Evolutionary conservation across 345 rosid species (phyloP), one percentile per base, ranked within the genome.

Genomic region (Eucalyptus sp.): DNA sequence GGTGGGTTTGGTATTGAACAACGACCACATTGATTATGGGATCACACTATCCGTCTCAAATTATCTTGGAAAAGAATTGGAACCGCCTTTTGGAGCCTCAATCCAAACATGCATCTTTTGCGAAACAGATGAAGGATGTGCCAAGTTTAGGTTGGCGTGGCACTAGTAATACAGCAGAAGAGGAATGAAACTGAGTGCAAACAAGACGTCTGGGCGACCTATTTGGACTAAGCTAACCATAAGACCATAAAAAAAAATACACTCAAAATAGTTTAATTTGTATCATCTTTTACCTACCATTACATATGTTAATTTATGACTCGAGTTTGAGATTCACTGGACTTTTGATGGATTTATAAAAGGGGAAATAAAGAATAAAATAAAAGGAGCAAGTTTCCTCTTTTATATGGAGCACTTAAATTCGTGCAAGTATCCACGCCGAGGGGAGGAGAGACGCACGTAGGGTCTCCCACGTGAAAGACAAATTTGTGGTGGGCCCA

Each of bases 31-130:
- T 33, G 80, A 33, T 33, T 33, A 68, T 33, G 43, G 2, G 13
- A 68, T 68, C 7, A 2, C 12, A 33, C 24, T 33, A 0, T 2
- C 0, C 2, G 0, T 31, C 44, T 33, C 43, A 33, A 31, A 33
- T 52, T 52, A 52, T 18, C 58, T 5, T 4, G 0, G 0, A 17
- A 33, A 68, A 33, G 0, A 16, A 68, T 16, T 7, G 1, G 6
- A 16, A 31, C 37, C 5, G 9, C 22, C 12, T 31, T 31, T 8
- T 68, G 43, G 11, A 68, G 80, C 10, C 43, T 33, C 3, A 24
- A 31, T 31, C 11, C 43, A 31, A 66, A 68, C 43, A 31, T 31
- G 24, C 22, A 16, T 31, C 22, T 68, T 68, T 33, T 68, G 12
- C 24, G 0, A 68, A 68, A 33, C 24, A 31, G 43, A 31, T 17